These are phyloP conservation scores for Lolium multiflorum DNA, from an alignment of 176 grass and related monocot genomes.

Conservation along the genomic window DNA sequence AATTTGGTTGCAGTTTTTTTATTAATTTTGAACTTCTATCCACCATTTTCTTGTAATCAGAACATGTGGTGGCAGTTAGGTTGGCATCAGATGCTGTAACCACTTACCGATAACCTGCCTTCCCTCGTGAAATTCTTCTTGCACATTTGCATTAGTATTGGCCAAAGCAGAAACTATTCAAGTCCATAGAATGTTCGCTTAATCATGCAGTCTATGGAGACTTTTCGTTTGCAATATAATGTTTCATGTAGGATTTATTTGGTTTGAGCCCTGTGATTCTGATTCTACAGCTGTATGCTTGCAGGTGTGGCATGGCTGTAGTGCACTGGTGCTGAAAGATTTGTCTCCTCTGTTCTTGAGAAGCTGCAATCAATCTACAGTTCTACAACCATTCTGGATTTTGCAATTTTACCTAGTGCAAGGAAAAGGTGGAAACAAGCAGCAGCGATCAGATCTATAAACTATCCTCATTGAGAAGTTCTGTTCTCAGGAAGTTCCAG, in stretches of 20 bases:
- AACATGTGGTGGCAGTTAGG: conserved; percentile 8
- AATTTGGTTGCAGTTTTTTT: neutral
- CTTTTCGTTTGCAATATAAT: neutral
- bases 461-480: neutral
- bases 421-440: neutral
- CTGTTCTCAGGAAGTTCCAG: neutral
- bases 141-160: neutral
- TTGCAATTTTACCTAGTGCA: neutral
- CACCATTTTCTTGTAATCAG: neutral
- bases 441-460: neutral
- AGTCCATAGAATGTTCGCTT: neutral
- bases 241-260: neutral
- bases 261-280: conserved; percentile 9
- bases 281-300: conserved; percentile 18
- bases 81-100: neutral
- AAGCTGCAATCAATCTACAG: neutral
- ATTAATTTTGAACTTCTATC: neutral
- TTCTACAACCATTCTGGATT: neutral
- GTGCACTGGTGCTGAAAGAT: neutral
- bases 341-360: neutral
- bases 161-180: neutral
- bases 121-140: neutral
- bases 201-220: neutral
- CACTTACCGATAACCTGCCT: neutral
- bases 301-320: neutral